Base-by-base conservation (phyloP, 257 asterid species). In the Prunella vulgaris region DNA sequence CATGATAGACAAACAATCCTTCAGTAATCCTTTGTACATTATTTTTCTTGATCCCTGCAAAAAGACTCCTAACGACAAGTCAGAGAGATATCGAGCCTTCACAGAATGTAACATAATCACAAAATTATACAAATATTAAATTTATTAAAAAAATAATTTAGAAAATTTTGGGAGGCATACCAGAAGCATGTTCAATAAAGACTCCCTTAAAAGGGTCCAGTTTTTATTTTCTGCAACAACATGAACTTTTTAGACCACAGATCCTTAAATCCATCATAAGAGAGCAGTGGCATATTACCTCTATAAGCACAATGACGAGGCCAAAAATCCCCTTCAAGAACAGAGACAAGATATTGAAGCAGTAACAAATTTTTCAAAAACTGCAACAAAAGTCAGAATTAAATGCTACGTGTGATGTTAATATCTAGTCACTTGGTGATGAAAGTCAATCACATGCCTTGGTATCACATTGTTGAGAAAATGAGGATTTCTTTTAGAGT, bases 11-110 rank as follows among this genome's bases (percentile, higher is more conserved):
- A 93, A 48, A 70, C 86, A 82, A 72, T 87, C 91, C 86, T 84
- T 83, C 21, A 87, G 71, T 13, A 93, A 81, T 63, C 74, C 78
- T 81, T 87, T 93, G 84, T 84, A 86, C 12, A 75, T 58, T 35
- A 86, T 76, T 78, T 86, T 93, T 78, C 99, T 88, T 30, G 99
- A 87, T 15, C 91, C 96, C 99, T 93, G 94, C 58, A 77, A 80
- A 75, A 74, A 10, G 12, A 42, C 46, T 17, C 68, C 21, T 33
- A 60, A 30, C 52, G 52, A 48, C 63, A 61, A 24, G 64, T 79
- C 75, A 76, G 74, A 57, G 53, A 65, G 38, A 46, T 44, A 56
- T 56, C 49, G 25, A 48, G 60, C 44, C 70, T 58, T 65, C 42
- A 66, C 68, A 28, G 27, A 56, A 46, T 52, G 54, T 49, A 37